These are phyloP conservation scores for Metschnikowia aberdeeniae DNA, from an alignment of 805 yeast genomes.

Conservation along the genomic window DNA sequence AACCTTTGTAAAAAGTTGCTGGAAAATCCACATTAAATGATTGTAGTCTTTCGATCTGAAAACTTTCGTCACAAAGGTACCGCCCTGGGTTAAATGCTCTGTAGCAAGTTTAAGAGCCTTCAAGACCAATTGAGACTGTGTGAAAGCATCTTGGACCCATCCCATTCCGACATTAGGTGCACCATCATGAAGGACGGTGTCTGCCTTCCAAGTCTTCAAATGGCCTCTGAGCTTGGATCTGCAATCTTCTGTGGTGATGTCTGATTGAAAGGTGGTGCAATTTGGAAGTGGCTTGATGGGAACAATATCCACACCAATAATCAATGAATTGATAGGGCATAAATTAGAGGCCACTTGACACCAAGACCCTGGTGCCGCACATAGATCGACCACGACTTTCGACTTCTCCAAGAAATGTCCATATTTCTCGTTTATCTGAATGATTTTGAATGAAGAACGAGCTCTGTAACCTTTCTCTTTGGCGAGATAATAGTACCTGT, in stretches of 20 bases:
- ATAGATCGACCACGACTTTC: slow-evolving; percentile 92
- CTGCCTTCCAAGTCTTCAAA: slow-evolving; percentile 98
- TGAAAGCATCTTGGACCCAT: slow-evolving; percentile 99
- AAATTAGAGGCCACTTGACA: slow-evolving; percentile 96
- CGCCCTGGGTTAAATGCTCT: slow-evolving; percentile 86
- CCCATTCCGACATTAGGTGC: slow-evolving; percentile 99
- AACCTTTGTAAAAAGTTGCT: slow-evolving; percentile 90
- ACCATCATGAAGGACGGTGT: slow-evolving; percentile 97
- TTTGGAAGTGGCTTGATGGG: slow-evolving; percentile 97
- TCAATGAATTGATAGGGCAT: slow-evolving; percentile 89
- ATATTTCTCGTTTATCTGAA: slow-evolving; percentile 93
- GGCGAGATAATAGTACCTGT: slow-evolving; percentile 92
- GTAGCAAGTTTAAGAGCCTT: slow-evolving; percentile 93
- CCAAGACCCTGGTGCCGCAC: slow-evolving; percentile 99
- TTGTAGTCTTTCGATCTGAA: slow-evolving; percentile 99
- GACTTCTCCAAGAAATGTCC: slow-evolving; percentile 94
- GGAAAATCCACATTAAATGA: slow-evolving; percentile 95
- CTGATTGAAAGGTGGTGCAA: slow-evolving; percentile 90
- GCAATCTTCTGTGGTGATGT: slow-evolving; percentile 97
- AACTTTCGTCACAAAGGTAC: slow-evolving; percentile 93
- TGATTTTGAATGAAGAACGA: slow-evolving; percentile 92
- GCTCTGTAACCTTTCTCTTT: slow-evolving; percentile 98
- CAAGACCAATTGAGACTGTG: slow-evolving; percentile 92
- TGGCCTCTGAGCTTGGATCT: slow-evolving; percentile 90
- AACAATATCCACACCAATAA: slow-evolving; percentile 98